Conservation (phyloP, 768 basidiomycete species). For the Amanita phalloides region DNA sequence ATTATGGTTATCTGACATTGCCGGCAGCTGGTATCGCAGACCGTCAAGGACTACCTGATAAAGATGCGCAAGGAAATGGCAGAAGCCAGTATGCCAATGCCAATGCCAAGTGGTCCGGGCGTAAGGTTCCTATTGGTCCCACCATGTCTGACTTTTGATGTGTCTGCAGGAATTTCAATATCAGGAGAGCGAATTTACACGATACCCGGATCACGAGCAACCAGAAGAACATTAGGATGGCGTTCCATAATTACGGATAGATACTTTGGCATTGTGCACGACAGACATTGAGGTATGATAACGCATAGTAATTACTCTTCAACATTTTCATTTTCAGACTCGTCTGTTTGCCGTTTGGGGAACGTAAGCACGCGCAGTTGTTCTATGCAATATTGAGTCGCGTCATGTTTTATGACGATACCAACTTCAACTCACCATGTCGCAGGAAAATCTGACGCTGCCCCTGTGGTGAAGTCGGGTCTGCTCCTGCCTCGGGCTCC, state of each 20-base stretch:
- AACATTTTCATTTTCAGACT: not conserved
- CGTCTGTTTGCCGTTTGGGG: constrained; percentile 13
- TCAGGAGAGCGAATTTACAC: constrained; percentile 4
- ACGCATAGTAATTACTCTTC: not conserved
- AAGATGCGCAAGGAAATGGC: constrained; percentile 37
- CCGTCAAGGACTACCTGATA: constrained; percentile 59
- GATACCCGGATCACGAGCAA: constrained; percentile 1
- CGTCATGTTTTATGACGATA: not conserved
- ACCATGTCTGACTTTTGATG: not conserved
- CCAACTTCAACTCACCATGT: constrained; percentile 43
- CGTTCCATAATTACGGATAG: not conserved
- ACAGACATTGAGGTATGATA: not conserved
- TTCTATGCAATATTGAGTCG: constrained; percentile 27
- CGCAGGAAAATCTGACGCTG: constrained; percentile 77
- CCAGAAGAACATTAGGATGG: constrained; percentile 2
- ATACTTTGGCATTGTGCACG: constrained; percentile 7
- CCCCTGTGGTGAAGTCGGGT: constrained; percentile 54
- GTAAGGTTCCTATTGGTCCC: not conserved
- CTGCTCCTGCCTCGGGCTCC: constrained; percentile 57
- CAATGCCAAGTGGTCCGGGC: constrained; percentile 11
- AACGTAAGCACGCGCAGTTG: constrained; percentile 35
- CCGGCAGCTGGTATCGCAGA: constrained; percentile 47
- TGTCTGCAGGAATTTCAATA: constrained; percentile 4
- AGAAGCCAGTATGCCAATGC: constrained; percentile 23
- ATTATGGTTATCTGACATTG: not conserved